Evolutionary conservation across 805 yeast species (phyloP), one percentile per base, ranked within the genome.

Genomic region (Candida endomychidarum): DNA sequence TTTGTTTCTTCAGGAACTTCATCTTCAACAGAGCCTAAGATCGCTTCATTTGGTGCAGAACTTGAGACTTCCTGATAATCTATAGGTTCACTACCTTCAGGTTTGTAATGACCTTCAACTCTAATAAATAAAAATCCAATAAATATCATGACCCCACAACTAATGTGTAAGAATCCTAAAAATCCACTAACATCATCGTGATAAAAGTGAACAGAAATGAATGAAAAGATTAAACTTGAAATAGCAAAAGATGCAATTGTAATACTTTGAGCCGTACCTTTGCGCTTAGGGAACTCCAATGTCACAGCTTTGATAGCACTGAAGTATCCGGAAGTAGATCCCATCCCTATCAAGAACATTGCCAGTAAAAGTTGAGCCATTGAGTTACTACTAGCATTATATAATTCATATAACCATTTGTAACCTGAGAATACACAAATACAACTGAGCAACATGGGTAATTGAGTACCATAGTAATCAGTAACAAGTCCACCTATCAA

Each of bases 161-260:
- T 35, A 2, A 53, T 42, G 17, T 53, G 48, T 35, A 63, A 46
- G 38, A 58, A 57, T 17, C 42, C 39, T 21, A 63, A 44, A 38
- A 61, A 63, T 5, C 30, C 33, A 8, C 47, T 47, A 11, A 56
- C 53, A 41, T 58, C 52, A 2, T 58, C 59, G 11, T 51, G 31
- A 17, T 54, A 57, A 3, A 56, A 24, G 14, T 42, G 36, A 25
- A 57, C 46, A 12, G 56, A 43, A 12, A 60, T 44, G 8, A 44
- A 43, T 48, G 55, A 56, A 45, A 47, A 61, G 7, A 62, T 19
- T 26, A 62, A 48, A 31, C 62, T 54, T 8, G 65, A 53, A 8
- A 63, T 61, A n/a, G 68, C 68, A 52, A 63, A 63, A 8, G 63
- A 57, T 2, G 68, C 64, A 34, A 63, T 63, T 11, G 68, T 61